A percentile compares a stretch with the other conserved stretches of the same genome.
Conservation (phyloP, 1,139 yeast genomes). For the Hyphopichia wangnamkhiaoensis region DNA sequence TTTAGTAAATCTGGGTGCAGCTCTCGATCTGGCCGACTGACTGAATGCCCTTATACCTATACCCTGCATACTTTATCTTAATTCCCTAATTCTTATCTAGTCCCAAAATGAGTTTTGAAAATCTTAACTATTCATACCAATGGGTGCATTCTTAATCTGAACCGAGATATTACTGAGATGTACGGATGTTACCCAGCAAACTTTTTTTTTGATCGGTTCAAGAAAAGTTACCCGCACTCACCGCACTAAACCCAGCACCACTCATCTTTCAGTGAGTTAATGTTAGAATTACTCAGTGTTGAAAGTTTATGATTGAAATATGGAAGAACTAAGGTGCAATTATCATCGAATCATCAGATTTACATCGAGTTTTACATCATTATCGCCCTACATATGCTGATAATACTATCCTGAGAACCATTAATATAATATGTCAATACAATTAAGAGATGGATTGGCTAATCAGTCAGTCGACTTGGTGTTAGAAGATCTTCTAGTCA, state of each 20-base stretch:
- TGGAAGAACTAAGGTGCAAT: too few species aligned
- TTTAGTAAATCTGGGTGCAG: slow-evolving; percentile 26
- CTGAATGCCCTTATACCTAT: slow-evolving; percentile 3
- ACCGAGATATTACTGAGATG: too few species aligned
- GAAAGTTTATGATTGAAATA: too few species aligned
- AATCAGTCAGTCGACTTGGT: slow-evolving; percentile 70
- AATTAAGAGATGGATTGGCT: slow-evolving; percentile 55
- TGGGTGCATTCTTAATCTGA: too few species aligned
- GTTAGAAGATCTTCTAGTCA: slow-evolving; percentile 81
- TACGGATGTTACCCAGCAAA: too few species aligned
- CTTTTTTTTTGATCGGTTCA: too few species aligned
- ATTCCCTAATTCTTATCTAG: too few species aligned
- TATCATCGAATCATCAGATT: background rate
- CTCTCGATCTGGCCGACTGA: slow-evolving; percentile 4
- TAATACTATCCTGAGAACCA: background rate
- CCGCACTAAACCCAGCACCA: background rate
- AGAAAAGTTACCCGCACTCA: too few species aligned
- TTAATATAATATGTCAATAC: slow-evolving; percentile 47
- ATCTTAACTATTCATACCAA: too few species aligned
- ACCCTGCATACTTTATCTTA: background rate
- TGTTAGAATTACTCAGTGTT: too few species aligned
- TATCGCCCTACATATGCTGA: background rate
- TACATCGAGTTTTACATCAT: too few species aligned
- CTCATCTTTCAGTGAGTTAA: background rate
- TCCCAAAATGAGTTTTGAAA: too few species aligned